These are phyloP conservation scores for Ilyonectria mors-panacis DNA, from an alignment of 2,329 filamentous ascomycete species.

Conservation along the genomic window DNA sequence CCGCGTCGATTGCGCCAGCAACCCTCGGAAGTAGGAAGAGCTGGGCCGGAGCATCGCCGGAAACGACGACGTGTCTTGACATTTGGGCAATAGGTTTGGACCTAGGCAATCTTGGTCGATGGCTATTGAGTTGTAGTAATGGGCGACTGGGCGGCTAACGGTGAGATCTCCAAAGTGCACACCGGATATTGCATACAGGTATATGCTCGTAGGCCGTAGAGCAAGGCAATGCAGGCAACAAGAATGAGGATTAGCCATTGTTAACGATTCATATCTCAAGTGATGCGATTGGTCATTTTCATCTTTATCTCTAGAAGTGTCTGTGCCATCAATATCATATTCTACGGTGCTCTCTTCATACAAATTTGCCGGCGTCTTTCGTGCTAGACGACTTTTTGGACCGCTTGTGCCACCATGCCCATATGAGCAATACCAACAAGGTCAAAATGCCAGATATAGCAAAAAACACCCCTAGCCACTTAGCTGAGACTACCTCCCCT, in stretches of 20 bases:
- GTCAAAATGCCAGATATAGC: background rate
- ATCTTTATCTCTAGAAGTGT: no score
- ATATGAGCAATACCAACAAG: background rate
- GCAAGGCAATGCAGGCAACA: background rate
- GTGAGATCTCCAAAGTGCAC: background rate
- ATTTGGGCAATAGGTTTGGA: background rate
- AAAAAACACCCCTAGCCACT: conserved; percentile 5
- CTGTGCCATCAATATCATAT: background rate
- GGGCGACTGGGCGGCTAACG: background rate
- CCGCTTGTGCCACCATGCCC: conserved; percentile 4
- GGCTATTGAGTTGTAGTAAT: background rate
- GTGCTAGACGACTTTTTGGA: background rate
- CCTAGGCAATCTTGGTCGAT: background rate
- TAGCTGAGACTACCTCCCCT: background rate
- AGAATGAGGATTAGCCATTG: background rate
- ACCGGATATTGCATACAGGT: conserved; percentile 4
- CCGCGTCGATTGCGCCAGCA: background rate
- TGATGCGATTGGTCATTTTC: no score
- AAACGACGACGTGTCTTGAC: conserved; percentile 4
- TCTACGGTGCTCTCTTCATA: background rate
- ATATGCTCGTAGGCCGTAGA: conserved; percentile 15
- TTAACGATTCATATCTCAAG: no score
- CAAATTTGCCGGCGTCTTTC: background rate
- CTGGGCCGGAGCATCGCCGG: conserved; percentile 6
- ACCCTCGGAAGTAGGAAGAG: background rate